Evolutionary conservation across 768 basidiomycete species (phyloP), one percentile per base, ranked within the genome.

Genomic region (Rossbeevera mucosa): DNA sequence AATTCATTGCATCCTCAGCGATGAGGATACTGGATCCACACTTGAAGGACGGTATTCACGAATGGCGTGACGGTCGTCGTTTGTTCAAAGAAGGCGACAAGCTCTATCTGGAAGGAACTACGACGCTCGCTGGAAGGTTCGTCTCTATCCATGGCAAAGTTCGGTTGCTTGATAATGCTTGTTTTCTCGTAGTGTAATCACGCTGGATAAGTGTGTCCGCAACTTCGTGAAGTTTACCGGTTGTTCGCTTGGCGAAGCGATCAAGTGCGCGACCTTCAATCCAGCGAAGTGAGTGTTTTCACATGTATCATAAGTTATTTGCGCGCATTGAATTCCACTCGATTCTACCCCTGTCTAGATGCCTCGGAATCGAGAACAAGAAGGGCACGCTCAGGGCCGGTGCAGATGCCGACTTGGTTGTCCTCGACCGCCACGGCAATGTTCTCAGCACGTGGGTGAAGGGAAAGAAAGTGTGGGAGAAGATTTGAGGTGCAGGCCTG

Each of bases 21-120:
- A 86, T 90, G 83, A 86, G 85, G 61, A 83, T 91, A 51, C 75
- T 95, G 33, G 92, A 95, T 68, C 93, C 91, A 8, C 76, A 86
- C 60, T 78, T 94, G 18, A 76, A 79, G 42, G 91, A 95, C 61
- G 93, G 93, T 7, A 71, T 87, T 13, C 87, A 95, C 63, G 83
- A 87, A 60, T 95, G 93, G 91, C 83, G 93, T 14, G 88, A 90
- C 56, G 88, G 87, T 7, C 80, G 84, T 59, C 79, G 80, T 5
- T 83, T 94, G 62, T 77, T 88, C 52, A 93, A 94, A 67, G 80
- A 87, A 54, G 92, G 91, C 8, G 79, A 85, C 56, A 84, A 78
- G 64, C 79, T 95, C 31, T 89, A 84, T 65, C 72, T 95, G 12
- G 89, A 89, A 63, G 91, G 89, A 20, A 94, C 91, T 2, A 77